Percentiles rank a stretch among this genome's conserved stretches.
Evolutionary conservation across 148 eudicot genomes (phyloP).

Genomic region (Rhododendron vialii): DNA sequence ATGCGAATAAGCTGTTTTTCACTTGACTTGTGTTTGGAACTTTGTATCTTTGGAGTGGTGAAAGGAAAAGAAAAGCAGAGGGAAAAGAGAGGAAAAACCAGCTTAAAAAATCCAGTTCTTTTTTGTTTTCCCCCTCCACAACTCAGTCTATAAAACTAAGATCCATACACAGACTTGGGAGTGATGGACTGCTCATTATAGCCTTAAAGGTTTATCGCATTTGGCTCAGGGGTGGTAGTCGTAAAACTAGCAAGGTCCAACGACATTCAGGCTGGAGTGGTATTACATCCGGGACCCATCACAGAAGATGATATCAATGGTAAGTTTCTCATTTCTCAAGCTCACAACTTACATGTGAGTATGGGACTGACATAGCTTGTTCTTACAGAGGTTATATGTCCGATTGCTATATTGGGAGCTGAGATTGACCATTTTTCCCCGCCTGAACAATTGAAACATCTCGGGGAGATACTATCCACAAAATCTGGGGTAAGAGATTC

Average conservation of each 20-base stretch:
- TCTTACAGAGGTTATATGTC: slow-evolving; percentile 38
- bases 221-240: slow-evolving; percentile 33
- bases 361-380: not conserved
- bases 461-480: slow-evolving; percentile 34
- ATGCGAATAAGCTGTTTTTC: not conserved
- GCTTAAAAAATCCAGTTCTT: not conserved
- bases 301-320: slow-evolving; percentile 41
- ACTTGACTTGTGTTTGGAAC: not conserved
- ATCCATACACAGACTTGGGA: not conserved
- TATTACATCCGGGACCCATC: slow-evolving; percentile 40
- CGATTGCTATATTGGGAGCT: slow-evolving; percentile 47
- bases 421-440: slow-evolving; percentile 36
- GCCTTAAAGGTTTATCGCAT: not conserved
- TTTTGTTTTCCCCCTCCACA: not conserved
- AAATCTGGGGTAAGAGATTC: slow-evolving; percentile 34
- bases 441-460: slow-evolving; percentile 32
- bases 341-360: not conserved
- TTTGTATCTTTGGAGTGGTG: not conserved
- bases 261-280: slow-evolving; percentile 42
- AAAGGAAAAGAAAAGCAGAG: not conserved
- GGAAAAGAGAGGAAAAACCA: not conserved
- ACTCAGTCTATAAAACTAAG: not conserved
- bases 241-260: slow-evolving; percentile 32
- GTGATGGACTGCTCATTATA: not conserved
- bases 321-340: slow-evolving; percentile 7